Percentiles rank a stretch among this genome's conserved stretches.
These are phyloP conservation scores for Erysiphe pulchra DNA, from an alignment of 2,329 filamentous ascomycete species.

Conservation along the genomic window DNA sequence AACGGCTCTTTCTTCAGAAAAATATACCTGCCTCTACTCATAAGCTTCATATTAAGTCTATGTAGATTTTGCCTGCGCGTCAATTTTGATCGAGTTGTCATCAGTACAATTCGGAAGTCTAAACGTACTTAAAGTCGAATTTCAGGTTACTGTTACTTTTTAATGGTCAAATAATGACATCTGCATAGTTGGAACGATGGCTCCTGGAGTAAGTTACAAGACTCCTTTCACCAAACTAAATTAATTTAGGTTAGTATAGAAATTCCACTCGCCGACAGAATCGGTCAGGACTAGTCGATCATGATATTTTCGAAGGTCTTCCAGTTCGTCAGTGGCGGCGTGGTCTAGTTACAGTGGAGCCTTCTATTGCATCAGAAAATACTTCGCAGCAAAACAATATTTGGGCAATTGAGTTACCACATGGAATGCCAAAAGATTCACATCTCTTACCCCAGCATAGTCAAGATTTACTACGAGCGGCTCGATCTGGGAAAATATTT, in stretches of 20 bases:
- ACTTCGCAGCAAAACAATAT: conserved; percentile 32
- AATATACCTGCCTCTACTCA: too few species aligned
- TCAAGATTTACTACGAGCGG: conserved; percentile 58
- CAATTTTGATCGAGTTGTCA: too few species aligned
- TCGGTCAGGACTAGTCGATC: conserved; percentile 19
- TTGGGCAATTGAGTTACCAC: conserved; percentile 51
- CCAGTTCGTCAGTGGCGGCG: conserved; percentile 80
- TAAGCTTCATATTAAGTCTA: too few species aligned
- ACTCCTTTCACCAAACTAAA: too few species aligned
- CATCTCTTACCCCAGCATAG: conserved; percentile 53
- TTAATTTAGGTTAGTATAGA: conserved; percentile 6
- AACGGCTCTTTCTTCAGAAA: too few species aligned
- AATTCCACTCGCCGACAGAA: conserved; percentile 11
- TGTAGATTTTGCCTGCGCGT: too few species aligned
- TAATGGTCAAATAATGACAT: too few species aligned
- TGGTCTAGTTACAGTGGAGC: conserved; percentile 39
- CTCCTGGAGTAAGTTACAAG: too few species aligned
- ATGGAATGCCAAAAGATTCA: conserved; percentile 66
- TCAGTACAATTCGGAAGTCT: too few species aligned
- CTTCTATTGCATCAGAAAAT: conserved; percentile 36
- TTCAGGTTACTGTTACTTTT: too few species aligned
- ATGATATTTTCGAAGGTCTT: conserved; percentile 28
- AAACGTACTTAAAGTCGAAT: too few species aligned
- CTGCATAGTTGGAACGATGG: too few species aligned
- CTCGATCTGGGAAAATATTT: conserved; percentile 50